Conservation (phyloP, 768 basidiomycete species). For the Agaricus subrufescens region DNA sequence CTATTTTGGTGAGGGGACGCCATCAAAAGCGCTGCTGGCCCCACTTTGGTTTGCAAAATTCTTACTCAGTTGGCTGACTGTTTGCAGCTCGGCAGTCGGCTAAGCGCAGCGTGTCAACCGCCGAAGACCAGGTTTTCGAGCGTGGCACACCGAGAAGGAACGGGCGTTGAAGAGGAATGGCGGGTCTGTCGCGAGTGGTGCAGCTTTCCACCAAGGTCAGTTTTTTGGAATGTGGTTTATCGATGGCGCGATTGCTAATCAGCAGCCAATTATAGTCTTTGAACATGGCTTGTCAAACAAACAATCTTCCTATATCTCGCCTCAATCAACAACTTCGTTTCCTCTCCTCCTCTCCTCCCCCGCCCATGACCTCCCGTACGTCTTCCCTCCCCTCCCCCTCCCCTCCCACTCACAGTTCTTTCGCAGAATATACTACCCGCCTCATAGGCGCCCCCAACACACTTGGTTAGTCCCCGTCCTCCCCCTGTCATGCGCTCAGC, state of each 20-base stretch:
- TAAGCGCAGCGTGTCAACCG: not conserved
- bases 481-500: slow-evolving; percentile 17
- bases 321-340: slow-evolving; percentile 62
- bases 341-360: slow-evolving; percentile 27
- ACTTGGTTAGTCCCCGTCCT: slow-evolving; percentile 56
- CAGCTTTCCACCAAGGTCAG: not conserved
- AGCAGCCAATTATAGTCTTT: slow-evolving; percentile 6
- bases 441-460: slow-evolving; percentile 89
- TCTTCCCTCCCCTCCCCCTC: slow-evolving; percentile 12
- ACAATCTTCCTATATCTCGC: slow-evolving; percentile 35
- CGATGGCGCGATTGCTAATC: slow-evolving; percentile 14
- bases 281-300: slow-evolving; percentile 34
- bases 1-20: not conserved
- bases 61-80: not conserved
- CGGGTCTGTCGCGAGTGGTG: not conserved
- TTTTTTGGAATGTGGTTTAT: slow-evolving; percentile 1
- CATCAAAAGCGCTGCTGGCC: not conserved
- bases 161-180: not conserved
- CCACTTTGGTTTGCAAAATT: not conserved
- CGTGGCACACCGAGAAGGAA: no score
- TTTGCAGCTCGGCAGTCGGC: not conserved
- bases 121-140: no score
- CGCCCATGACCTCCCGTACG: slow-evolving; percentile 52
- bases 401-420: slow-evolving; percentile 10
- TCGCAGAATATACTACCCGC: slow-evolving; percentile 65